Evolutionary conservation across 2,329 filamentous ascomycete species (phyloP).

Genomic region (Fusarium zealandicum): DNA sequence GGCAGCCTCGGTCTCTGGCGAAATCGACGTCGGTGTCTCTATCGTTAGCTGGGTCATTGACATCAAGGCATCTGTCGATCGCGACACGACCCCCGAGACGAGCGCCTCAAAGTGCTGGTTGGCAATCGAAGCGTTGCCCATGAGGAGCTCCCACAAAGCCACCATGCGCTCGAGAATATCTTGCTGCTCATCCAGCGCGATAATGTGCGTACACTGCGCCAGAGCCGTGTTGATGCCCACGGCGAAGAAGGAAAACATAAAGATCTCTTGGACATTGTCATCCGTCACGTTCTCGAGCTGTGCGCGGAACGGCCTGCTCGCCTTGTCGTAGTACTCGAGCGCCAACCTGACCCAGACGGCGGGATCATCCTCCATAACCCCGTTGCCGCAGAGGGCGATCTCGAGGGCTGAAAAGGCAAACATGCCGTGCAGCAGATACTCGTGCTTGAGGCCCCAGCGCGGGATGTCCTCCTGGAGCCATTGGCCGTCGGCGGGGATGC

Average conservation of each 20-base stretch:
- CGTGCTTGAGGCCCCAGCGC: slow-evolving; percentile 47
- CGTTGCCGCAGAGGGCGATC: slow-evolving; percentile 31
- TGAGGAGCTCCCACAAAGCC: slow-evolving; percentile 31
- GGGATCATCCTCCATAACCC: slow-evolving; percentile 22
- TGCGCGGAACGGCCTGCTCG: slow-evolving; percentile 32
- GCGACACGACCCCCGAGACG: slow-evolving; percentile 25
- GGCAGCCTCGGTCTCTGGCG: slow-evolving; percentile 11
- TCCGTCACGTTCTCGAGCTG: slow-evolving; percentile 31
- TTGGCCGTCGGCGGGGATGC: slow-evolving; percentile 47
- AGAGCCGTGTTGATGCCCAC: slow-evolving; percentile 38
- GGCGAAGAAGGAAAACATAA: slow-evolving; percentile 37
- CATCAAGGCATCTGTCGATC: slow-evolving; percentile 25
- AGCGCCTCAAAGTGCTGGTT: slow-evolving; percentile 28
- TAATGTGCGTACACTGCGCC: slow-evolving; percentile 26
- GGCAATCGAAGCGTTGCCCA: slow-evolving; percentile 29
- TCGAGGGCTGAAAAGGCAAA: slow-evolving; percentile 36
- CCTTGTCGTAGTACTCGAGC: slow-evolving; percentile 38
- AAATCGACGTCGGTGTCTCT: slow-evolving; percentile 3
- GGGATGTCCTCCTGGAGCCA: slow-evolving; percentile 47
- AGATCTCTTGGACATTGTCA: slow-evolving; percentile 33
- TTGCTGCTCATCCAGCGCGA: slow-evolving; percentile 14
- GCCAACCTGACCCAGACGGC: slow-evolving; percentile 33
- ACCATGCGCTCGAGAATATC: slow-evolving; percentile 30
- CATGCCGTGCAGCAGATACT: slow-evolving; percentile 50
- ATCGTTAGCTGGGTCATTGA: slow-evolving; percentile 11